Percentiles rank a stretch among this genome's conserved stretches.
phyloP scores from a whole-genome alignment of 768 basidiomycete genomes.

The Boletales sp. region DNA sequence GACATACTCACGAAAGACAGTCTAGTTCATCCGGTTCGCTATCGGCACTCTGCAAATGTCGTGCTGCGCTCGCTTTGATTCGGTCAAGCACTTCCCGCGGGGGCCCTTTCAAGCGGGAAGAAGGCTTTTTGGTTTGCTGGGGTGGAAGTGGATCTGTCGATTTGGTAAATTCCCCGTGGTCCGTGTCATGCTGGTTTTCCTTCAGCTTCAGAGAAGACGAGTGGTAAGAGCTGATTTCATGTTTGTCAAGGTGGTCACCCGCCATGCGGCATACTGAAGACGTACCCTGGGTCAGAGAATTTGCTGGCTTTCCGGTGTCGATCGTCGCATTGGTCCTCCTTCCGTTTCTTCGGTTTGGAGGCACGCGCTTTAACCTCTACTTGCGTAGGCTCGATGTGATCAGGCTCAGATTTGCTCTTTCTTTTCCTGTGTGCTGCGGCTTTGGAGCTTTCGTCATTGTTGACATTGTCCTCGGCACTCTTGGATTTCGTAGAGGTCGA shows the following conservation, averaged over 20 bases:
- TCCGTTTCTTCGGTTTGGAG: slow-evolving; percentile 16
- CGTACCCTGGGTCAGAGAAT: slow-evolving; percentile 14
- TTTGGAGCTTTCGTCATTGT: neutral
- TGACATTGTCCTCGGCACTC: neutral
- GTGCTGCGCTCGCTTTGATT: slow-evolving; percentile 30
- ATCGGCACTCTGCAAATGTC: slow-evolving; percentile 15
- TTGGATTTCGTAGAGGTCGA: neutral
- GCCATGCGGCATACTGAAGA: neutral
- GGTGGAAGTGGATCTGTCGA: neutral
- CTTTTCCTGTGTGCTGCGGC: neutral
- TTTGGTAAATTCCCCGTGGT: neutral
- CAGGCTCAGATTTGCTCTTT: neutral
- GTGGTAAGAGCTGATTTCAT: slow-evolving; percentile 3
- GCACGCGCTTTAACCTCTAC: neutral
- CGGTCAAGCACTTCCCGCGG: slow-evolving; percentile 39
- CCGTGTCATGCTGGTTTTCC: slow-evolving; percentile 25
- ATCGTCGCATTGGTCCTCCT: slow-evolving; percentile 19
- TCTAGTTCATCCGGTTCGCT: slow-evolving; percentile 46
- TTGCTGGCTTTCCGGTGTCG: slow-evolving; percentile 21
- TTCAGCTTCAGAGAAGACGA: slow-evolving; percentile 31
- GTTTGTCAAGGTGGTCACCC: neutral
- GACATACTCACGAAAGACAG: slow-evolving; percentile 37
- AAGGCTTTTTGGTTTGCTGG: neutral
- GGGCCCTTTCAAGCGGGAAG: slow-evolving; percentile 28
- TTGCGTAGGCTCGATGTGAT: neutral